Base-by-base conservation (phyloP, 2,329 filamentous ascomycete genomes). In the Pestalotiopsis sp. region DNA sequence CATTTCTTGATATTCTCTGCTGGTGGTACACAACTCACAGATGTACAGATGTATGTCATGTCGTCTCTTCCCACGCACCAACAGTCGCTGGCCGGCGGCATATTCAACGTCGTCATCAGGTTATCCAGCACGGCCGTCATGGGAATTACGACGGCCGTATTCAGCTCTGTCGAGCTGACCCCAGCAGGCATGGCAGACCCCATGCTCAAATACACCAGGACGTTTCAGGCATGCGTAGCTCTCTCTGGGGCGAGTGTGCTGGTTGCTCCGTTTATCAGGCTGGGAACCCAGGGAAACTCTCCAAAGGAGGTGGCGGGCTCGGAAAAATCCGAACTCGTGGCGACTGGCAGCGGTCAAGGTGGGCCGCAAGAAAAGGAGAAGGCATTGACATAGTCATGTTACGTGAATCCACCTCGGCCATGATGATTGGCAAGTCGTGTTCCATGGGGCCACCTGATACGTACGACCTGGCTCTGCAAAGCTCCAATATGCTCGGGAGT, bases 81-180 rank as follows among this genome's bases (percentile, higher is more conserved):
- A 69, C 87, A 90, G 71, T 87, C 85, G 1, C 84, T 90, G 20
- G 88, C 87, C 0, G 87, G 89, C 5, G 87, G 87, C 1, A 84
- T 91, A 31, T 86, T 90, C 70, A 88, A 92, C 76, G 92, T 91
- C 2, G 83, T 90, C 25, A 87, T 88, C 57, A 86, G 89, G 68
- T 80, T 92, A 3, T 86, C 85, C 63, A 84, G 84, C 65, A 89
- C 89, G 0, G 79, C 91, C 1, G 87, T 88, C 3, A 84, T 91
- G 67, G 89, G 89, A 1, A 84, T 92, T 63, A 84, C 88, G 3
- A 91, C 90, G 0, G 89, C 89, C 0, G 82, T 90, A 7, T 90
- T 86, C 73, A 86, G 84, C 71, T 84, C 84, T 0, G 82, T 86
- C 65, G 82, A 84, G 41, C 72, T 70, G 20, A 76, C 75, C 2